Evolutionary conservation across 768 basidiomycete species (phyloP).

Genomic region (Suillus clintonianus): DNA sequence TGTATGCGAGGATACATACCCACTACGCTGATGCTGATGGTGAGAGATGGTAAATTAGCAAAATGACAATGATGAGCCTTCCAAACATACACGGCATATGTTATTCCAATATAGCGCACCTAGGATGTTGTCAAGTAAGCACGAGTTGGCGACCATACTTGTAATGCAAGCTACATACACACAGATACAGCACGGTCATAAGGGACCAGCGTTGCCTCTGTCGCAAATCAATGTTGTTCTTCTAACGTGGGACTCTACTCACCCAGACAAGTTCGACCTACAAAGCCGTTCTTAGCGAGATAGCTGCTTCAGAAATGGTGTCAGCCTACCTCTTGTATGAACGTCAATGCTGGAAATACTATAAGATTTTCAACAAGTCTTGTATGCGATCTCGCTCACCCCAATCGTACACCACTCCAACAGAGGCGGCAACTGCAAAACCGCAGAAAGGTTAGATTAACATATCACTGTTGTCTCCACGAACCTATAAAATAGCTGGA

Average conservation of each 20-base stretch:
- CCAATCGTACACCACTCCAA: neutral
- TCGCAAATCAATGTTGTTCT: neutral
- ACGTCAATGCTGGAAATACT: neutral
- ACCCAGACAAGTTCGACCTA: neutral
- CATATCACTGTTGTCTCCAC: neutral
- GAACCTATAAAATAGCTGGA: neutral
- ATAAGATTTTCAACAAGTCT: neutral
- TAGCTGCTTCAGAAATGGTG: neutral
- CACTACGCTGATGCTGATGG: neutral
- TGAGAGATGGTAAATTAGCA: neutral
- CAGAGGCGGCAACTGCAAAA: neutral
- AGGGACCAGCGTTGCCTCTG: neutral
- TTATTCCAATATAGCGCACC: neutral
- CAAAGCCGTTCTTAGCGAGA: neutral
- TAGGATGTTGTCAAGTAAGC: neutral
- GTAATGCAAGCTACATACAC: neutral
- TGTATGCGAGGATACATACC: neutral
- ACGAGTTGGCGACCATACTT: neutral
- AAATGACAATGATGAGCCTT: neutral
- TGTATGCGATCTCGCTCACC: neutral
- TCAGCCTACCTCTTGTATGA: neutral
- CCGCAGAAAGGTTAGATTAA: neutral
- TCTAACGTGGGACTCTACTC: neutral
- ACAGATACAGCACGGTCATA: neutral
- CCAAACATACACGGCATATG: neutral